These are phyloP conservation scores for Turnera subulata DNA, from an alignment of 345 rosid species.

Conservation along the genomic window DNA sequence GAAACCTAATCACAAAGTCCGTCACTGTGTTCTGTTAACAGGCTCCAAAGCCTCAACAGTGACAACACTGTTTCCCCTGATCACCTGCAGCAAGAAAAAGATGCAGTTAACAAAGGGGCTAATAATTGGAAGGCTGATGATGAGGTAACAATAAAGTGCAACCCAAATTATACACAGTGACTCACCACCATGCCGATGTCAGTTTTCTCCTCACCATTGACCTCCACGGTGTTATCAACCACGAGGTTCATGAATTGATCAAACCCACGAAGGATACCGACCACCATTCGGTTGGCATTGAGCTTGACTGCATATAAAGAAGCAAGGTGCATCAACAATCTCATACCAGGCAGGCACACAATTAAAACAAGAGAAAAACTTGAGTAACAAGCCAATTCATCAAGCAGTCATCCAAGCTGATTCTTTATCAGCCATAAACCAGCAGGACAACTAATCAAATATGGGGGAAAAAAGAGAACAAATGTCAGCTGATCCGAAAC, in stretches of 20 bases:
- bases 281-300: slow-evolving; percentile 71
- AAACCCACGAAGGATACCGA: slow-evolving; percentile 80
- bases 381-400: too few species aligned
- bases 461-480: too few species aligned
- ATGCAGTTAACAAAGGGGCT: not conserved
- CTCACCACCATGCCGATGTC: slow-evolving; percentile 90
- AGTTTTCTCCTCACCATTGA: slow-evolving; percentile 57
- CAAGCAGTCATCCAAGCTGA: too few species aligned
- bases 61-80: slow-evolving; percentile 78
- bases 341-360: too few species aligned
- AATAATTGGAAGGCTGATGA: not conserved
- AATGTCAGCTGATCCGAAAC: too few species aligned
- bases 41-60: slow-evolving; percentile 86
- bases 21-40: slow-evolving; percentile 47
- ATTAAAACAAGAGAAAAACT: too few species aligned
- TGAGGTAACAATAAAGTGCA: not conserved
- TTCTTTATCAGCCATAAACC: too few species aligned
- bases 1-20: slow-evolving; percentile 5
- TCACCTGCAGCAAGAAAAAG: slow-evolving; percentile 41
- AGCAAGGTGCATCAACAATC: too few species aligned
- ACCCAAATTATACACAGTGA: not conserved
- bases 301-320: slow-evolving; percentile 64
- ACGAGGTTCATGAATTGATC: slow-evolving; percentile 86
- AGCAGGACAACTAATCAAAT: too few species aligned
- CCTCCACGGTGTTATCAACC: slow-evolving; percentile 65